Evolutionary conservation across 257 asterid genomes (phyloP).

Genomic region (Ocimum tenuiflorum): DNA sequence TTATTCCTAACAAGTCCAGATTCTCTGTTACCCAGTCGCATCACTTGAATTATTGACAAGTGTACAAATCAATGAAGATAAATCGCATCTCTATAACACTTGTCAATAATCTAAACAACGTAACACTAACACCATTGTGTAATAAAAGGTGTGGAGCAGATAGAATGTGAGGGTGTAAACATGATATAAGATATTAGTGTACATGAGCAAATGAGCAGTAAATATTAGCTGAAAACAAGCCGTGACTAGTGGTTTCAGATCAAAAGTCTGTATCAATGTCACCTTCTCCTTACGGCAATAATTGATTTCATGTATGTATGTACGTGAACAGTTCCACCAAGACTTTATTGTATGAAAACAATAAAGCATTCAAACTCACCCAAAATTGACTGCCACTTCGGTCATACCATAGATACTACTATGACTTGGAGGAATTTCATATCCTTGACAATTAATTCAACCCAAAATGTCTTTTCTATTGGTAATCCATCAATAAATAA

Average conservation of each 20-base stretch:
- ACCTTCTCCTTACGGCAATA: conserved; percentile 5
- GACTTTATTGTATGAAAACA: conserved; percentile 24
- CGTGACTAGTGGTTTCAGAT: neutral
- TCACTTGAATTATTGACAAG: too few relatives aligned
- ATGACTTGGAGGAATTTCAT: too few relatives aligned
- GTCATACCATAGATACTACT: too few relatives aligned
- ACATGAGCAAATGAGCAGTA: neutral
- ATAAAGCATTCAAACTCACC: neutral
- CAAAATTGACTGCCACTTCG: conserved; percentile 9
- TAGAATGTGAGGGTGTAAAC: too few relatives aligned
- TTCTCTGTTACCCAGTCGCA: too few relatives aligned
- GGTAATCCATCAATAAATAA: neutral
- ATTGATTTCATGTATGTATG: conserved; percentile 11
- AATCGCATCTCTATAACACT: too few relatives aligned
- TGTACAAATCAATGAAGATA: too few relatives aligned
- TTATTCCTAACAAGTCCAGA: too few relatives aligned
- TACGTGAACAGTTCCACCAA: neutral
- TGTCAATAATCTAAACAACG: too few relatives aligned
- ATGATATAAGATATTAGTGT: too few relatives aligned
- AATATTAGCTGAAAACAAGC: neutral
- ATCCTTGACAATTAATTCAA: neutral
- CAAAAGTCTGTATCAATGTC: neutral
- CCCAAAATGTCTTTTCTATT: neutral
- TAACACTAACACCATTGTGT: too few relatives aligned
- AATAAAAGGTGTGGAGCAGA: too few relatives aligned